Base-by-base conservation (phyloP, 345 rosid genomes). In the Hibiscus trionum region DNA sequence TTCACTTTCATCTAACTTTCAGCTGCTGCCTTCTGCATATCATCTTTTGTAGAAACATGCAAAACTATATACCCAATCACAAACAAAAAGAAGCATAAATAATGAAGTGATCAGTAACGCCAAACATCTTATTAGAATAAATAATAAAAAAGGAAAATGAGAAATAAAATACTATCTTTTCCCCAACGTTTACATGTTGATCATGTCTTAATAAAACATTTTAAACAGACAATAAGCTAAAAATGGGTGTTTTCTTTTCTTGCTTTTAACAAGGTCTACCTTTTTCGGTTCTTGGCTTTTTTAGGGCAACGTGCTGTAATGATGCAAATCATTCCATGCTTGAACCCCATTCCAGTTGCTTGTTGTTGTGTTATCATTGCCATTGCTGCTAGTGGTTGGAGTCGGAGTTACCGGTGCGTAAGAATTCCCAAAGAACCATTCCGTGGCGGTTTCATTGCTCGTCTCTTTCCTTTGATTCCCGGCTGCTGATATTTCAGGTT, bases 351-450 rank as follows among this genome's bases (percentile, higher is more conserved):
- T 77, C 85, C 87, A 80, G 75, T 77, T 75, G 66, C 49, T 53
- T 52, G 73, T 21, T 63, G 16, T 59, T 4, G 69, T 27, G 72
- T 63, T 71, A 50, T 71, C 73, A 50, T 77, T 79, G 27, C 78
- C 86, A 39, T 57, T 80, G 73, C 83, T 50, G 75, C 77, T 77
- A 49, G 79, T 82, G 62, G 77, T 60, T 0, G 84, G 79, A 46
- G 85, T 78, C 66, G 81, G 78, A 50, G 75, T 76, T 11, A 74
- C 72, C 2, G 83, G 81, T 35, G 84, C 82, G 26, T 77, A 84
- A 4, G 91, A 82, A 75, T 86, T 87, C 60, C 90, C 91, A 56
- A 89, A 87, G 84, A 84, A 86, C 91, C 94, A 89, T 59, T 89
- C 91, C 1, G 91, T 87, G 21, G 86, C 83, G 7, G 83, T 58